Percentiles rank a stretch among this genome's conserved stretches.
Evolutionary conservation across 805 yeast genomes (phyloP).

Genomic region (Lipomyces kockii): DNA sequence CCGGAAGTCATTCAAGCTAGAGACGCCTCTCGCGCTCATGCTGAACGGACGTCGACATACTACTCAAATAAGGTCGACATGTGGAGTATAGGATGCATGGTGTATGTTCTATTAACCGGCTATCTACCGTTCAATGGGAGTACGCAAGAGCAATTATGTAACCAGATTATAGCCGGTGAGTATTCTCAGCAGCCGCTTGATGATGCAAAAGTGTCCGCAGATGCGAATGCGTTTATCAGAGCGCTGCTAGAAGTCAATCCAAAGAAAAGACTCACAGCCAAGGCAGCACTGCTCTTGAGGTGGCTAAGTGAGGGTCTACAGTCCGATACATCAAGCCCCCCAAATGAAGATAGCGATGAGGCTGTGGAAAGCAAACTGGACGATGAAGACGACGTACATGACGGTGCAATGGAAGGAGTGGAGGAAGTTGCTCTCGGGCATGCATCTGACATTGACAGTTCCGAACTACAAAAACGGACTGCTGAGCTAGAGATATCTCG

Average conservation of each 20-base stretch:
- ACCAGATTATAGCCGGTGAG: slow-evolving; percentile 74
- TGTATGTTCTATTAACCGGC: slow-evolving; percentile 87
- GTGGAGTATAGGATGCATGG: slow-evolving; percentile 96
- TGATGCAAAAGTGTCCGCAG: slow-evolving; percentile 65
- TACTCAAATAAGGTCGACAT: slow-evolving; percentile 92
- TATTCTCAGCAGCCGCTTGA: slow-evolving; percentile 68
- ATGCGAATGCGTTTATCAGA: slow-evolving; percentile 73
- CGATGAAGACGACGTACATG: slow-evolving; percentile 28
- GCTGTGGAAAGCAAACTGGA: slow-evolving; percentile 13
- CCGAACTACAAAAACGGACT: neutral
- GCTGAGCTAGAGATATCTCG: slow-evolving; percentile 7
- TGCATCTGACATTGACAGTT: slow-evolving; percentile 4
- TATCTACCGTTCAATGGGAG: slow-evolving; percentile 94
- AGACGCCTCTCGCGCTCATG: slow-evolving; percentile 36
- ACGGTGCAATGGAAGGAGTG: slow-evolving; percentile 1
- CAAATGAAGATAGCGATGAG: neutral
- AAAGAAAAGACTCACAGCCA: slow-evolving; percentile 69
- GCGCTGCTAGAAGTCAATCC: slow-evolving; percentile 80
- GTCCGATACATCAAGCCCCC: neutral
- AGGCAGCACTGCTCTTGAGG: slow-evolving; percentile 73
- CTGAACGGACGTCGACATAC: slow-evolving; percentile 42
- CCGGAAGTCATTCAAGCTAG: slow-evolving; percentile 77
- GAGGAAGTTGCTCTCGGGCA: neutral
- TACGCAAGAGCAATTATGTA: slow-evolving; percentile 83
- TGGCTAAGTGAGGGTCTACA: slow-evolving; percentile 61